A percentile compares a stretch with the other conserved stretches of the same genome.
Evolutionary conservation across 1,284 basidiomycete species (phyloP).

Genomic region (Puccinia sorghi): DNA sequence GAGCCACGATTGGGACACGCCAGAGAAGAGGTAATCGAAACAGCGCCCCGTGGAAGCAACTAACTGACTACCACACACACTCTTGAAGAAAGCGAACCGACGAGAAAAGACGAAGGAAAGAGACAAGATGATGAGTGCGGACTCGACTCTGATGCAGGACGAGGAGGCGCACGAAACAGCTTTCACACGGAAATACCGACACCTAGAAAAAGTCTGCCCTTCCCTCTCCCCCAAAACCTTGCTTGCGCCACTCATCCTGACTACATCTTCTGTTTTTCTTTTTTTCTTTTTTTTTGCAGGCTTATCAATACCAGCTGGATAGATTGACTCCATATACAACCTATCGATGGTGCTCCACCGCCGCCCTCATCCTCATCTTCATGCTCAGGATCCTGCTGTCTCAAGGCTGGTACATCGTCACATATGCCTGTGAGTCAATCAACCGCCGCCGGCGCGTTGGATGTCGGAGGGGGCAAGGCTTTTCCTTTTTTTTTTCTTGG

Average conservation of each 20-base stretch:
- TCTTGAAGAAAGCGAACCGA: too few species aligned
- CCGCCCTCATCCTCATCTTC: conserved; percentile 74
- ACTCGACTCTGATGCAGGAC: conserved; percentile 27
- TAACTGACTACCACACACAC: too few species aligned
- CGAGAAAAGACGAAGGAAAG: neutral
- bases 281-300: conserved; percentile 37
- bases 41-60: too few species aligned
- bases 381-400: conserved; percentile 80
- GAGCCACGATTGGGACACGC: too few species aligned
- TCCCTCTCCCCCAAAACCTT: neutral
- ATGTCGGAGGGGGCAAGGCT: too few species aligned
- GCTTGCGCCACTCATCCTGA: too few species aligned
- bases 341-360: conserved; percentile 84
- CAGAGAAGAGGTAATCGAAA: too few species aligned
- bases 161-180: conserved; percentile 11
- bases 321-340: conserved; percentile 83
- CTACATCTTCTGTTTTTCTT: neutral
- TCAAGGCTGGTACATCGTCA: conserved; percentile 65
- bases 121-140: conserved; percentile 29
- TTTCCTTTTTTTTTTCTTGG: too few species aligned
- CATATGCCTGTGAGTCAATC: conserved; percentile 54
- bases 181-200: conserved; percentile 23
- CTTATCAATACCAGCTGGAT: conserved; percentile 76
- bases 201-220: conserved; percentile 12
- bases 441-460: too few species aligned